These are phyloP conservation scores for Sphagnum tenellum DNA, from an alignment of 225 moss, liverwort and hornwort genomes.

Conservation along the genomic window DNA sequence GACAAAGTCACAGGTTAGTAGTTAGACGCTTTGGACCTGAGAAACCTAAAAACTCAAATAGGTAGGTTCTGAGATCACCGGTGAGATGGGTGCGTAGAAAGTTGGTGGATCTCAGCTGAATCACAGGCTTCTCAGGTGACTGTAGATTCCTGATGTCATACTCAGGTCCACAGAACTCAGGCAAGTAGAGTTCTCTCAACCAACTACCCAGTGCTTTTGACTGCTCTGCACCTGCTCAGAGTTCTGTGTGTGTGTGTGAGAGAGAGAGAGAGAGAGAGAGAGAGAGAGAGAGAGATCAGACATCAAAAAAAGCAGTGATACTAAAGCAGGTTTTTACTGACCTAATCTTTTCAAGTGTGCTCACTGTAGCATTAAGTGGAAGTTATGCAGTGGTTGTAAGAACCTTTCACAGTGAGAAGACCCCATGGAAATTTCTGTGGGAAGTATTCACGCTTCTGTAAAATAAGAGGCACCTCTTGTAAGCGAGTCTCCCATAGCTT, in stretches of 20 bases:
- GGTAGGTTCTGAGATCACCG: constrained; percentile 8
- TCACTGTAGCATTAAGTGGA: neutral
- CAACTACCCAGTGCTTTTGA: constrained; percentile 36
- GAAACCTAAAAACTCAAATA: no score
- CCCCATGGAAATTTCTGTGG: constrained; percentile 49
- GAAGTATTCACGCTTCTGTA: constrained; percentile 24
- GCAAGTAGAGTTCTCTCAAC: constrained; percentile 35
- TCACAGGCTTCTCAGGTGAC: constrained; percentile 16
- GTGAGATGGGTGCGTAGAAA: constrained; percentile 53
- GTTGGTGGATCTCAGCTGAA: constrained; percentile 41
- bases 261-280: no score
- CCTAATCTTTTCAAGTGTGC: neutral
- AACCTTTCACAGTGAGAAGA: constrained; percentile 25
- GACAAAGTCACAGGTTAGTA: no score
- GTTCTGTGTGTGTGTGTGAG: no score
- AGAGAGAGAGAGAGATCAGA: neutral
- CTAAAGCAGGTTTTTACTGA: neutral
- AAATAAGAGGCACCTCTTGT: constrained; percentile 31
- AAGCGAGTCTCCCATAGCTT: constrained; percentile 19
- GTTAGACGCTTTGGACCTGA: no score
- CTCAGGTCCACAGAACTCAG: constrained; percentile 19
- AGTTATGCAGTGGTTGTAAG: neutral
- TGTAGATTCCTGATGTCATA: constrained; percentile 10
- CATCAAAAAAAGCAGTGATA: neutral
- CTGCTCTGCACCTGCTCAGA: constrained; percentile 40